Evolutionary conservation across 768 basidiomycete genomes (phyloP).

Genomic region (Infundibulicybe gibba): DNA sequence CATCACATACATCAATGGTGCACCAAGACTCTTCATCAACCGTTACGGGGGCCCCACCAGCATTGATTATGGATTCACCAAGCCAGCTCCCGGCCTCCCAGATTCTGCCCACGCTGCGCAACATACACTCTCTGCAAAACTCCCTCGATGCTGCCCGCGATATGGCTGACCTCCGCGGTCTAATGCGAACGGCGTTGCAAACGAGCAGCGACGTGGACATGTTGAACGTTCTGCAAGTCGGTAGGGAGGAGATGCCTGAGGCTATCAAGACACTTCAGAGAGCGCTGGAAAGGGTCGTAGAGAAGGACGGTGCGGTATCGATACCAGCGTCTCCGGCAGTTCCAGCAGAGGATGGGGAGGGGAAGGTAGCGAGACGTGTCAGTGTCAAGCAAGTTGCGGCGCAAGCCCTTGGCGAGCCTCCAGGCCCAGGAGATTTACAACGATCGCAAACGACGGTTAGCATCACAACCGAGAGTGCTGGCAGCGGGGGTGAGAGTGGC

Average conservation of each 20-base stretch:
- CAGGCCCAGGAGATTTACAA: background rate
- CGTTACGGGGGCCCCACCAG: background rate
- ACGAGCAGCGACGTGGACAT: conserved; percentile 61
- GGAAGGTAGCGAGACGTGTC: conserved; percentile 6
- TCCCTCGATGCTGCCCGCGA: conserved; percentile 49
- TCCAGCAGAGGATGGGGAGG: background rate
- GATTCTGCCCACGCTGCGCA: conserved; percentile 17
- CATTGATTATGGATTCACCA: conserved; percentile 3
- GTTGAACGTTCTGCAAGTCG: conserved; percentile 58
- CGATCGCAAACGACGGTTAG: conserved; percentile 6
- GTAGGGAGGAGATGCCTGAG: conserved; percentile 70
- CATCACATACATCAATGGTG: conserved; percentile 5
- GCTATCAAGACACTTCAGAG: conserved; percentile 79
- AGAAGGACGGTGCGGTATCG: conserved; percentile 12
- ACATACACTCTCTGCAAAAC: conserved; percentile 33
- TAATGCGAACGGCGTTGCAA: conserved; percentile 56
- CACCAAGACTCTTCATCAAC: conserved; percentile 7
- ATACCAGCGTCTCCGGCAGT: background rate
- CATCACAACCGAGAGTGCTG: conserved; percentile 3
- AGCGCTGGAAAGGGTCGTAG: conserved; percentile 48
- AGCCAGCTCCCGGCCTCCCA: conserved; percentile 6
- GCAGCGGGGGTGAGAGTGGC: conserved; percentile 2
- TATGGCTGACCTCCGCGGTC: conserved; percentile 47
- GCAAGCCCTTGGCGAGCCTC: background rate
- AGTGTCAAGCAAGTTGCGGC: conserved; percentile 3